Evolutionary conservation across 345 rosid genomes (phyloP), one percentile per base, ranked within the genome.

Genomic region (Populus simonii): DNA sequence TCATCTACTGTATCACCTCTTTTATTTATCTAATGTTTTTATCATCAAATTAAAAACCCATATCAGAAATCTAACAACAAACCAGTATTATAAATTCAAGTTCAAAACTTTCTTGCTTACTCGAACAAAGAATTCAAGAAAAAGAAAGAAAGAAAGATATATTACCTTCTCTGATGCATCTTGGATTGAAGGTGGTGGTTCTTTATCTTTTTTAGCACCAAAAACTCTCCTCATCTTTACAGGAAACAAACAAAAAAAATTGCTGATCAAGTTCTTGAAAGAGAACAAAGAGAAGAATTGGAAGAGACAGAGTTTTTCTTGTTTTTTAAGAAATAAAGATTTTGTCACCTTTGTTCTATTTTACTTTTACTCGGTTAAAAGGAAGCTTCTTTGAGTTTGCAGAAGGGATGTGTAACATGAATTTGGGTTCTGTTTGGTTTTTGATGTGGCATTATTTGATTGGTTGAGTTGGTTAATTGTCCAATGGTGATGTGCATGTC

Each of bases 1-100:
- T 95, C 98, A 70, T 95, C 98, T 51, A 95, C 98, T 47, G 93
- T 78, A 0, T 95, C 99, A 16, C 98, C 99, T 85, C 98, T 90
- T 84, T 95, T 90, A 74, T 81, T 92, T 68, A 93, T 90, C 98
- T 95, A 57, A 59, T 59, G 25, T 59, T 55, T 59, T 59, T 59
- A 59, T 59, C 65, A 59, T n/a, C 8, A 36, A 15, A 57, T 38
- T 2, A 73, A 36, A 71, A 67, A 35, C 23, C 38, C 70, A 20
- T 36, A 49, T 11, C 57, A 43, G 7, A 27, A 71, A 8, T 13
- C 31, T 7, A 27, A 49, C 61, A 71, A 49, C 49, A 47, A 7
- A 10, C 12, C 7, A 25, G 16, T 41, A 39, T n/a, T 41, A 15
- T 22, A 12, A 33, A 39, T 66, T 33, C 68, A 66, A 33, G n/a